Percentiles rank a stretch among this genome's conserved stretches.
These are phyloP conservation scores for Aspergillus versicolor DNA, from an alignment of 2,329 filamentous ascomycete species.

Conservation along the genomic window DNA sequence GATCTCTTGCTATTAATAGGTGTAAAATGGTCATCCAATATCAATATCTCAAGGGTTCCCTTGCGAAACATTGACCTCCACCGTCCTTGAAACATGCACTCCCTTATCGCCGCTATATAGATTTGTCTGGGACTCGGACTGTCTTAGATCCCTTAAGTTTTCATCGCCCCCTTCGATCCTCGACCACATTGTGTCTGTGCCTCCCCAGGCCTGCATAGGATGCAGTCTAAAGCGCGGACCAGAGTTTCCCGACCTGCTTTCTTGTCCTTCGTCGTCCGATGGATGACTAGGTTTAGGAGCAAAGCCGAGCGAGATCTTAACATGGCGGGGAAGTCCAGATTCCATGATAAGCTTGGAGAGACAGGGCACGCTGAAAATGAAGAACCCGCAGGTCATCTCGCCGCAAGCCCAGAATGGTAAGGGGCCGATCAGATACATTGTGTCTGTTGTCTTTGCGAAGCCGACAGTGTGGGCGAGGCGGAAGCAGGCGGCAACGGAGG, in stretches of 20 bases:
- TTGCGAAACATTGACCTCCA: background rate
- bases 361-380: slow-evolving; percentile 42
- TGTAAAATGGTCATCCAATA: too few relatives aligned
- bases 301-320: background rate
- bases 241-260: background rate
- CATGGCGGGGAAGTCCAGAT: slow-evolving; percentile 7
- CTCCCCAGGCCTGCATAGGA: background rate
- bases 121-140: background rate
- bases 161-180: background rate
- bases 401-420: slow-evolving; percentile 47
- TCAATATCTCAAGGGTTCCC: too few relatives aligned
- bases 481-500: slow-evolving; percentile 42
- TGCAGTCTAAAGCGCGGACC: background rate
- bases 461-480: slow-evolving; percentile 29
- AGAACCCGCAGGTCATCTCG: slow-evolving; percentile 49
- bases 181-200: background rate
- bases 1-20: too few relatives aligned
- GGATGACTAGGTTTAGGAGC: background rate
- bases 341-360: slow-evolving; percentile 40
- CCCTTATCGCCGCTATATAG: background rate
- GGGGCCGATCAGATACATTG: slow-evolving; percentile 40
- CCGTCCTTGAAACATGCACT: background rate
- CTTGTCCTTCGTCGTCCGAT: background rate
- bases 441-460: slow-evolving; percentile 15
- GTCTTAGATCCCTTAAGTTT: too few relatives aligned